Percentiles rank a stretch among this genome's conserved stretches.
phyloP scores from a whole-genome alignment of 257 asterid genomes.

The Jasminum sambac region DNA sequence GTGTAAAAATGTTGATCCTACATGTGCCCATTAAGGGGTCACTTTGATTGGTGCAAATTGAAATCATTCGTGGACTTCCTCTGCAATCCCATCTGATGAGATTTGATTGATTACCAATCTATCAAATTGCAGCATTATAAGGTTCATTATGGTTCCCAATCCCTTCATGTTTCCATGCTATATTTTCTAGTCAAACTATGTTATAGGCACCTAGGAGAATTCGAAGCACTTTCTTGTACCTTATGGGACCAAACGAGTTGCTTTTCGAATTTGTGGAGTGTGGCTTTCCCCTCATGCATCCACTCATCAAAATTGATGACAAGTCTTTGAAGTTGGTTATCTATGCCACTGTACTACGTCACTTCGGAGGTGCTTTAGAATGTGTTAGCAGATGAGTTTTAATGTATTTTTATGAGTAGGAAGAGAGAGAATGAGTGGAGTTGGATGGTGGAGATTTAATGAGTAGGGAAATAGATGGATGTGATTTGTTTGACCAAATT shows the following conservation, averaged over 20 bases:
- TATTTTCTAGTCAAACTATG: constrained; percentile 21
- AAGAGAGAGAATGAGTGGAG: too few species aligned
- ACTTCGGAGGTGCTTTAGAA: background rate
- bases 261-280: constrained; percentile 25
- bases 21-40: constrained; percentile 30
- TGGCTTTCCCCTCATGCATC: constrained; percentile 17
- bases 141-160: constrained; percentile 37
- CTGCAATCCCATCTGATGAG: constrained; percentile 29
- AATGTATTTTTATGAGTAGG: too few species aligned
- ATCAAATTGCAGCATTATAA: constrained; percentile 29
- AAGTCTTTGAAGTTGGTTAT: constrained; percentile 14
- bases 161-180: constrained; percentile 39
- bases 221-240: constrained; percentile 25
- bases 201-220: constrained; percentile 17
- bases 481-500: too few species aligned
- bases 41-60: constrained; percentile 39
- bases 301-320: constrained; percentile 21
- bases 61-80: constrained; percentile 19
- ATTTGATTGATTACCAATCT: constrained; percentile 36
- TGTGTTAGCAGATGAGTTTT: too few species aligned
- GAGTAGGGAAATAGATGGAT: too few species aligned
- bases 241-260: constrained; percentile 23
- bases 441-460: too few species aligned
- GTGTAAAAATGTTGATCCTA: background rate
- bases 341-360: constrained; percentile 11